Base-by-base conservation (phyloP, 2,329 filamentous ascomycete species). In the Penicillium sp. region DNA sequence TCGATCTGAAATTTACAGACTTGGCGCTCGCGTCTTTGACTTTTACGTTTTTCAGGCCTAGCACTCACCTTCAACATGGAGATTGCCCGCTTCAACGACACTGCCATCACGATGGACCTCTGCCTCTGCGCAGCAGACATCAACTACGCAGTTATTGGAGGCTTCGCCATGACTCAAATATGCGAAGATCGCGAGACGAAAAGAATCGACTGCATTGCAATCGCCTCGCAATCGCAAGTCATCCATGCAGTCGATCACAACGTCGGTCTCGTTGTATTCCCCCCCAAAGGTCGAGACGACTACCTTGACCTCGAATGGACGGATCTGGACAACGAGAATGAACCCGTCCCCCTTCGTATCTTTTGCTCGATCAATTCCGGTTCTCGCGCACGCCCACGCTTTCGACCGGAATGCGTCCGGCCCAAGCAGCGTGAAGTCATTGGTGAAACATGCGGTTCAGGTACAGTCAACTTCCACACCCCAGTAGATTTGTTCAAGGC, bases 401-500 rank as follows among this genome's bases (percentile, higher is more conserved):
- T 25, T 26, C 18, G 18, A 18, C 18, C 18, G 18, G 3, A 18
- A 18, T 18, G 3, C 8, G 24, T 44, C 34, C n/a, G 33, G 4
- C 27, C 25, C 7, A 29, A 36, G 24, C 4, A 5, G 7, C 33
- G 36, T n/a, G 18, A 44, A 37, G 33, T 44, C 5, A 28, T 18
- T n/a, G 42, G 33, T 3, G 25, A 37, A 4, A 29, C 12, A 11
- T 24, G 35, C 4, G 42, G 42, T 8, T 36, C 13, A 12, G 42
- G 34, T 5, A 24, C 36, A 24, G 25, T 38, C 27, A 36, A 34
- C 28, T 44, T 44, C 34, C 26, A 36, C 9, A 34, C 28, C 7
- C 42, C 42, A 8, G 26, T 32, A 18, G 27, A 44, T n/a, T 32
- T 44, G 35, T 44, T 44, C 42, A 38, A 44, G 42, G 42, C 25